Conservation (phyloP, 768 basidiomycete genomes). For the Mycena chlorophos region DNA sequence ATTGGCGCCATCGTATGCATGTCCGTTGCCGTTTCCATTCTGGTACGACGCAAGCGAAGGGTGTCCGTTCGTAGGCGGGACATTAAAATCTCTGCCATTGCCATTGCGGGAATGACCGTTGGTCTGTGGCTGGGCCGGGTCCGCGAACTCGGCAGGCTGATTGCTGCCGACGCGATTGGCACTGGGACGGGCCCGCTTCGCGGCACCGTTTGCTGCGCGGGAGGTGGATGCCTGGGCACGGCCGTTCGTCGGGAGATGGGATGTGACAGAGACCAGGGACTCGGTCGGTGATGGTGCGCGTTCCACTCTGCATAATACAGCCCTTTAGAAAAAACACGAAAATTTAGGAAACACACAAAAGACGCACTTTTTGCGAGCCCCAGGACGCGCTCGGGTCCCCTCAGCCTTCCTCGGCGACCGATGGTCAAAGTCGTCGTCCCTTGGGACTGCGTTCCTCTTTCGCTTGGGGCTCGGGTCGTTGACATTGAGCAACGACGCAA, state of each 20-base stretch:
- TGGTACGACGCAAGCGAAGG: slow-evolving; percentile 55
- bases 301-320: slow-evolving; percentile 47
- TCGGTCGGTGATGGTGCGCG: slow-evolving; percentile 71
- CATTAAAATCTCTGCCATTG: slow-evolving; percentile 48
- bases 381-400: slow-evolving; percentile 49
- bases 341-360: no score
- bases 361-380: slow-evolving; percentile 63
- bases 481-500: slow-evolving; percentile 52
- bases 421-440: slow-evolving; percentile 67
- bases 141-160: slow-evolving; percentile 38
- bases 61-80: slow-evolving; percentile 54
- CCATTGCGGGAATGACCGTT: slow-evolving; percentile 17
- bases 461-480: slow-evolving; percentile 69
- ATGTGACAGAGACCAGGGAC: slow-evolving; percentile 70
- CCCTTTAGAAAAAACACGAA: neutral
- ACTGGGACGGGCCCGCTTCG: slow-evolving; percentile 47
- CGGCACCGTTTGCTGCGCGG: slow-evolving; percentile 27
- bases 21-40: slow-evolving; percentile 39
- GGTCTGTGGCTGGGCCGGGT: slow-evolving; percentile 27
- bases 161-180: slow-evolving; percentile 45
- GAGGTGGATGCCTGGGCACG: slow-evolving; percentile 26
- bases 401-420: slow-evolving; percentile 69
- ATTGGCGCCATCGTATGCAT: slow-evolving; percentile 34
- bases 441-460: slow-evolving; percentile 45
- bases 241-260: slow-evolving; percentile 47